phyloP scores from a whole-genome alignment of 352 stramenopile species.

The Poterioochromonas sp. region DNA sequence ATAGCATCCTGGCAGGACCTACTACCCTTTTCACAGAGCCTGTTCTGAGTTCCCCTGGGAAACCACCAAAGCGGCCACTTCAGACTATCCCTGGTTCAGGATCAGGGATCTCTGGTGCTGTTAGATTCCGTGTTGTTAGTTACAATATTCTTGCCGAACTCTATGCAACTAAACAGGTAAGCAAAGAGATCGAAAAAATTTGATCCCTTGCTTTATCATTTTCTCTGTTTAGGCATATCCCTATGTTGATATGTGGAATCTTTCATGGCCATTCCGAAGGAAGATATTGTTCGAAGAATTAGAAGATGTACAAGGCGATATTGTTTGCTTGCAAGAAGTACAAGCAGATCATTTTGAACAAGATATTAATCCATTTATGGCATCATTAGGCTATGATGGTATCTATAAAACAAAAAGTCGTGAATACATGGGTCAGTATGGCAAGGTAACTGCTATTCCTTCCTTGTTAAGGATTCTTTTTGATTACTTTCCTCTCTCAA shows the following conservation, averaged over 20 bases:
- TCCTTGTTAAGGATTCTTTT: not conserved
- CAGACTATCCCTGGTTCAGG: not conserved
- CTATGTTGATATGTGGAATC: slow-evolving; percentile 84
- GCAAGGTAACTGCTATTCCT: slow-evolving; percentile 62
- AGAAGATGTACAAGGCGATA: slow-evolving; percentile 78
- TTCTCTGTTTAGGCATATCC: slow-evolving; percentile 71
- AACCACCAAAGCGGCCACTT: not conserved
- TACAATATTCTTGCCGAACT: slow-evolving; percentile 76
- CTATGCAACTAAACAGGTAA: slow-evolving; percentile 58
- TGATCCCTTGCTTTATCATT: not conserved
- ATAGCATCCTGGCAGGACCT: not conserved
- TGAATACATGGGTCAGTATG: slow-evolving; percentile 88
- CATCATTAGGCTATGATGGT: slow-evolving; percentile 87
- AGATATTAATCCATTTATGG: slow-evolving; percentile 87
- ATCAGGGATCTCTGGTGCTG: not conserved
- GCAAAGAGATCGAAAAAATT: not conserved
- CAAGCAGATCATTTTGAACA: slow-evolving; percentile 96
- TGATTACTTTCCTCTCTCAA: not conserved
- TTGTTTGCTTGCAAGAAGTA: slow-evolving; percentile 96
- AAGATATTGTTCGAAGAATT: slow-evolving; percentile 77
- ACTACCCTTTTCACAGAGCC: not conserved
- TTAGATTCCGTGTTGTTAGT: slow-evolving; percentile 58
- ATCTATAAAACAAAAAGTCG: slow-evolving; percentile 97
- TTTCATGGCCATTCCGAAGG: slow-evolving; percentile 55
- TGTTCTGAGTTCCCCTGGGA: not conserved